phyloP scores from a whole-genome alignment of 192 early-diverging fungal genomes.

The Linnemannia zychae region DNA sequence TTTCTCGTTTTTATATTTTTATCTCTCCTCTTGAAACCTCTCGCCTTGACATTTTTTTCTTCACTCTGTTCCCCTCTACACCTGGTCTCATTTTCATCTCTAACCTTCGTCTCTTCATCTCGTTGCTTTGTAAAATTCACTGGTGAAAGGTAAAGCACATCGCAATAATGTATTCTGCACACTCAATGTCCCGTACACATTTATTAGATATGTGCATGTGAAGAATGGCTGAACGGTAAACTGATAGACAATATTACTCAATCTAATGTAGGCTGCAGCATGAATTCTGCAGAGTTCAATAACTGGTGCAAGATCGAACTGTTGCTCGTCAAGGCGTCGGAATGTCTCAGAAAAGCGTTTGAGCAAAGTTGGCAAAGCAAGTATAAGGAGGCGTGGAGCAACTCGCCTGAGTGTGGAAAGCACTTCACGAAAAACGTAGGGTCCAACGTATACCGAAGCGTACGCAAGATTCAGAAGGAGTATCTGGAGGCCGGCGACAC shows the following conservation, averaged over 20 bases:
- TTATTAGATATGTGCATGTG: constrained; percentile 33
- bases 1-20: constrained; percentile 1
- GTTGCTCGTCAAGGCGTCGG: constrained; percentile 44
- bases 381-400: constrained; percentile 39
- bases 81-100: constrained; percentile 34
- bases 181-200: constrained; percentile 27
- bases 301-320: constrained; percentile 45
- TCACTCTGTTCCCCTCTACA: constrained; percentile 36
- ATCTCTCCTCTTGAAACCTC: too few relatives aligned
- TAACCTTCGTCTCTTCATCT: constrained; percentile 37
- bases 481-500: constrained; percentile 40
- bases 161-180: constrained; percentile 25
- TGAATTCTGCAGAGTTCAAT: constrained; percentile 41
- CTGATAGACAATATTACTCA: constrained; percentile 37
- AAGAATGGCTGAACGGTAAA: constrained; percentile 36
- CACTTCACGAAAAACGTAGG: constrained; percentile 37
- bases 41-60: too few relatives aligned
- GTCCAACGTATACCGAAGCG: constrained; percentile 31
- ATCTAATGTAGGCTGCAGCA: constrained; percentile 41
- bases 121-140: constrained; percentile 37
- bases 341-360: constrained; percentile 42
- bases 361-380: constrained; percentile 43
- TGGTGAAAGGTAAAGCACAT: constrained; percentile 41
- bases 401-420: constrained; percentile 44
- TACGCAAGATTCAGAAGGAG: constrained; percentile 42